Conservation (phyloP, 1,284 basidiomycete species). For the Ceratobasidium theobromae region DNA sequence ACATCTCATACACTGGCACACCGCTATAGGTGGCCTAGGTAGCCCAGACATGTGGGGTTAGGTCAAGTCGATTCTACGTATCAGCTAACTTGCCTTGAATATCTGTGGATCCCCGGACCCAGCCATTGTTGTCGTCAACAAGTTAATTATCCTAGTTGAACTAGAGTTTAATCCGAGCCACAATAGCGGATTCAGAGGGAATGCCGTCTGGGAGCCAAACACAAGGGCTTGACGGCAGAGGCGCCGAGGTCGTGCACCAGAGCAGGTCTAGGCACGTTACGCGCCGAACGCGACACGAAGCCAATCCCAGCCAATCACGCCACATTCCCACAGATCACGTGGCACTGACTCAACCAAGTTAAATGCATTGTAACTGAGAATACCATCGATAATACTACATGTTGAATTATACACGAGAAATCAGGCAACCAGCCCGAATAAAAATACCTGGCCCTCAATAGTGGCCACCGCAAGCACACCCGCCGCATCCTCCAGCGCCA, state of each 20-base stretch:
- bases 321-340: conserved; percentile 26
- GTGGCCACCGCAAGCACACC: conserved; percentile 21
- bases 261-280: conserved; percentile 20
- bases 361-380: not conserved
- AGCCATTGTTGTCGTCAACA: conserved; percentile 18
- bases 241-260: not conserved
- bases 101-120: conserved; percentile 59
- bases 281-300: conserved; percentile 24
- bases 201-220: not conserved
- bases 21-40: conserved; percentile 81
- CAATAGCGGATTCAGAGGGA: not conserved
- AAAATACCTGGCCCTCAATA: conserved; percentile 12
- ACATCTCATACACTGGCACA: conserved; percentile 87
- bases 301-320: conserved; percentile 24
- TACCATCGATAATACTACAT: not conserved
- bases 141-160: not conserved
- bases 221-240: not conserved
- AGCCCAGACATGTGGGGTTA: not conserved
- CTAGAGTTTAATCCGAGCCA: not conserved
- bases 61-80: too few species aligned
- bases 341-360: not conserved
- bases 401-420: not conserved
- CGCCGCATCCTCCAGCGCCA: conserved; percentile 24
- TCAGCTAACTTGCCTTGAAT: conserved; percentile 70
- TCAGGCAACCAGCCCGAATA: not conserved